phyloP scores from a whole-genome alignment of 148 eudicot species.

The Suaeda aralocaspica region DNA sequence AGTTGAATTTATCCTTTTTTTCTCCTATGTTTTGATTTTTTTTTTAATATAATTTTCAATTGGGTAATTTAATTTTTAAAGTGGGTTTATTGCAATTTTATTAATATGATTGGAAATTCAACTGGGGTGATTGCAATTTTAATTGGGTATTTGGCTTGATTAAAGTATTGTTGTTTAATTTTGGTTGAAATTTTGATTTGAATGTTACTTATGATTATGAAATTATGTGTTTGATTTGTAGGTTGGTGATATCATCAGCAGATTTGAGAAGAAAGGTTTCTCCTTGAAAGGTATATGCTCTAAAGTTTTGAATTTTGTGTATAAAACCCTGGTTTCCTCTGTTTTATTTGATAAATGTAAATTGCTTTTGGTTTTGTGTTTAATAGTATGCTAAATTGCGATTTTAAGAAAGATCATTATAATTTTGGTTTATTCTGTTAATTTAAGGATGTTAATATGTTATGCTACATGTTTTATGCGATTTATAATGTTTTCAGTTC shows the following conservation, averaged over 20 bases:
- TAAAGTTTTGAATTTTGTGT: neutral
- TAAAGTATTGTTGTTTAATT: neutral
- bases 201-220: neutral
- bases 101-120: neutral
- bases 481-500: neutral
- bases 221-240: constrained; percentile 2
- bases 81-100: neutral
- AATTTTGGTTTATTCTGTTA: no score
- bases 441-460: no score
- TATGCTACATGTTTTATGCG: neutral
- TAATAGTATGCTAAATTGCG: no score
- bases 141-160: neutral
- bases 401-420: no score
- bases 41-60: neutral
- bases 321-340: neutral
- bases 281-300: constrained; percentile 61
- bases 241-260: constrained; percentile 86
- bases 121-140: neutral
- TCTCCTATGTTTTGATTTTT: neutral
- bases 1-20: constrained; percentile 3
- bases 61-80: neutral
- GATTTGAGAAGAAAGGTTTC: constrained; percentile 97
- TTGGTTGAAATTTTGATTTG: neutral
- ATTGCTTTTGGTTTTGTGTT: no score
- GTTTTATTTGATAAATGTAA: neutral